These are phyloP conservation scores for Plantago ovata DNA, from an alignment of 257 asterid genomes.

Conservation along the genomic window DNA sequence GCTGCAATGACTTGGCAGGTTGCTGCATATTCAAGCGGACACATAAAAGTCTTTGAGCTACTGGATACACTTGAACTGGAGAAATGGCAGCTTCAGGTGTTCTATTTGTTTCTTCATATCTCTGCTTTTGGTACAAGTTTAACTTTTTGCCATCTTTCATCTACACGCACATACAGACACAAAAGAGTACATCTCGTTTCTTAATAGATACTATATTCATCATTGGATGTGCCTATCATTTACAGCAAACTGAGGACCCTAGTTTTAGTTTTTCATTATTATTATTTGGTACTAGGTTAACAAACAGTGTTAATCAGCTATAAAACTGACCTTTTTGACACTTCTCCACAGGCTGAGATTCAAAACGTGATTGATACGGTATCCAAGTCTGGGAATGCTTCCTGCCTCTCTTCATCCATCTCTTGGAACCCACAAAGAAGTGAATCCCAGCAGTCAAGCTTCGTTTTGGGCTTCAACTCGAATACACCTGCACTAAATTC, in stretches of 20 bases:
- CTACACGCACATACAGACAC: too few species aligned
- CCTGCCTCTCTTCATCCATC: slow-evolving; percentile 68
- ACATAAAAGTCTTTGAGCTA: slow-evolving; percentile 69
- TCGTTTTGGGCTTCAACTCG: slow-evolving; percentile 78
- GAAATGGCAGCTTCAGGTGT: slow-evolving; percentile 98
- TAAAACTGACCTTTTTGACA: slow-evolving; percentile 2
- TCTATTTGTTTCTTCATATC: slow-evolving; percentile 13
- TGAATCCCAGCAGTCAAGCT: slow-evolving; percentile 62
- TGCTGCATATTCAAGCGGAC: slow-evolving; percentile 85
- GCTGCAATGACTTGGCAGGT: slow-evolving; percentile 44
- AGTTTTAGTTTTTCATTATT: slow-evolving; percentile 5
- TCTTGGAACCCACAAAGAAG: slow-evolving; percentile 88
- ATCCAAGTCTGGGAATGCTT: slow-evolving; percentile 61
- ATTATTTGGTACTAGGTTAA: not conserved
- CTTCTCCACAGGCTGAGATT: slow-evolving; percentile 65
- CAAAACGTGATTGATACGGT: slow-evolving; percentile 71
- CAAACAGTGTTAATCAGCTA: too few species aligned
- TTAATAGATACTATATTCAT: too few species aligned
- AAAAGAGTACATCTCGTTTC: too few species aligned
- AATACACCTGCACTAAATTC: slow-evolving; percentile 65
- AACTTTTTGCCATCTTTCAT: too few species aligned
- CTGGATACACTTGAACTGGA: slow-evolving; percentile 76
- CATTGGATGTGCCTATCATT: not conserved
- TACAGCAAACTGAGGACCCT: not conserved
- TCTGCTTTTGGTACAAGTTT: too few species aligned